Conservation (phyloP, 2,329 filamentous ascomycete genomes). For the Microcyclospora pomicola region DNA sequence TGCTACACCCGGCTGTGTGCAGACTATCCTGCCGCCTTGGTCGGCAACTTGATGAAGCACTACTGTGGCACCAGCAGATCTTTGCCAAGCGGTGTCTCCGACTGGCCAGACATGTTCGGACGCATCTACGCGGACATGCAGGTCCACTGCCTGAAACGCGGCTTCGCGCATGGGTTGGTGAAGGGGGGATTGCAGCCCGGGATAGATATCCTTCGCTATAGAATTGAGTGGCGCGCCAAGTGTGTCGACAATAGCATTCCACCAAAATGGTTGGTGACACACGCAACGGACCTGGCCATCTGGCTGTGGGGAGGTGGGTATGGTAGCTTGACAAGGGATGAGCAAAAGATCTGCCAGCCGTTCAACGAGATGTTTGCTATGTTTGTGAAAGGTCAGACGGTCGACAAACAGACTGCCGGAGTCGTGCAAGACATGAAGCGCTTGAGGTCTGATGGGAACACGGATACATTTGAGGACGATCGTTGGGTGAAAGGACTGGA, state of each 20-base stretch:
- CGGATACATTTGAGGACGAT: constrained; percentile 34
- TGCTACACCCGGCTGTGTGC: constrained; percentile 35
- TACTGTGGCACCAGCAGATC: constrained; percentile 28
- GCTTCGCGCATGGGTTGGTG: constrained; percentile 34
- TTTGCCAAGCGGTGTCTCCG: constrained; percentile 26
- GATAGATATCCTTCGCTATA: constrained; percentile 37
- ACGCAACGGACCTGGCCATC: constrained; percentile 39
- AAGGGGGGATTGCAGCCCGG: constrained; percentile 27
- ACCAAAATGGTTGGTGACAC: constrained; percentile 39
- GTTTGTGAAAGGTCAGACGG: constrained; percentile 25
- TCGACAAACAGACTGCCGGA: not conserved
- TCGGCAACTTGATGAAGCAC: constrained; percentile 30
- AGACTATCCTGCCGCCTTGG: constrained; percentile 36
- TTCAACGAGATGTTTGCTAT: constrained; percentile 26
- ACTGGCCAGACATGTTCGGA: constrained; percentile 41
- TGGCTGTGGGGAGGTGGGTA: constrained; percentile 43
- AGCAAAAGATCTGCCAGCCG: constrained; percentile 30
- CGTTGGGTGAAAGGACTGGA: constrained; percentile 33
- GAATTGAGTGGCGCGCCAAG: constrained; percentile 39
- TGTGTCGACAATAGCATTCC: constrained; percentile 32
- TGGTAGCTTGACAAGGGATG: constrained; percentile 26
- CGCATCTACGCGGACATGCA: constrained; percentile 44
- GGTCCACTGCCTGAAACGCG: constrained; percentile 39
- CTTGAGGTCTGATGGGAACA: constrained; percentile 31
- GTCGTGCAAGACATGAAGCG: constrained; percentile 29